Base-by-base conservation (phyloP, 2,329 filamentous ascomycete genomes). In the Magnaporthiopsis rhizophila region DNA sequence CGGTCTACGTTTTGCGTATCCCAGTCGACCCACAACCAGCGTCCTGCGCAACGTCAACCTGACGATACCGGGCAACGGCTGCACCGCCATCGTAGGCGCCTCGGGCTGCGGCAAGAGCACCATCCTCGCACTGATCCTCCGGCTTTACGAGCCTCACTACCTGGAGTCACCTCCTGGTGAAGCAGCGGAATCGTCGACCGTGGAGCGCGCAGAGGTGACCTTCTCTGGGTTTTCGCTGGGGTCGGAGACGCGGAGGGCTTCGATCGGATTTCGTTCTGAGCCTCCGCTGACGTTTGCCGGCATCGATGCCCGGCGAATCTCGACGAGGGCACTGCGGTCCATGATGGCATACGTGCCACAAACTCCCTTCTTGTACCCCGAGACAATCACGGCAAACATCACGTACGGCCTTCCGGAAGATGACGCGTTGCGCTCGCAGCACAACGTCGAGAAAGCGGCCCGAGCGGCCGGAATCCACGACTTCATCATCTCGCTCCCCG, bases 81-180 rank as follows among this genome's bases (percentile, higher is more conserved):
- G 86, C 68, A 88, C 88, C 0, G 92, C 91, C 2, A 86, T 98
- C 26, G 92, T 96, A 2, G 93, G 94, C 0, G 78, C 84, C 0
- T 97, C 92, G 0, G 94, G 95, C 0, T 91, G 89, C n/a, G 94
- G 95, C 0, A 98, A 99, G 76, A 93, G 89, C 18, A 97, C 94
- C 0, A 81, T 97, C 50, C 83, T 89, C 0, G 85, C 89, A 0
- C 77, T 98, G 0, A 79, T 98, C 0, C 77, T 96, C 4, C 86
- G 89, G 0, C 80, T 97, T 0, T 92, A 95, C 68, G 68, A 74
- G 2, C 80, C 82, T 11, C 50, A 26, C 3, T 38, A 53, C 18
- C 9, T 8, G 9, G 21, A 6, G 6, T 3, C 21, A 9, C 11
- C 21, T n/a, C 21, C 45, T 1, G 45, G 11, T 24, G 45, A 53